phyloP scores from a whole-genome alignment of 2,329 filamentous ascomycete species.

The Phoma sp. region DNA sequence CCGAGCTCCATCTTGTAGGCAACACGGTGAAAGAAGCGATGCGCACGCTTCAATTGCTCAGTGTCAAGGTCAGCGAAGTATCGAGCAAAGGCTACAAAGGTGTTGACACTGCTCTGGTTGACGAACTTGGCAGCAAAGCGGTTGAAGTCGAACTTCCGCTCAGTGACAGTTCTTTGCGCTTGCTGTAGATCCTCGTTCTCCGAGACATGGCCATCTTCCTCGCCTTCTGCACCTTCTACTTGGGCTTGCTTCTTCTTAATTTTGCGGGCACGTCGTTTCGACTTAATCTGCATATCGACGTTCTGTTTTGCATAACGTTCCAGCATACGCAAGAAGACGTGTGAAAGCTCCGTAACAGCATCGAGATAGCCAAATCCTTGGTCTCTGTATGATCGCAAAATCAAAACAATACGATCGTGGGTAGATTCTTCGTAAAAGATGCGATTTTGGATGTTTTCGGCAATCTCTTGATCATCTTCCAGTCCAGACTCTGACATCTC shows the following conservation, averaged over 20 bases:
- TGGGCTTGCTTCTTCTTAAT: slow-evolving; percentile 70
- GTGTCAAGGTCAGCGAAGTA: slow-evolving; percentile 82
- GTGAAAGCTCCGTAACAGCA: slow-evolving; percentile 85
- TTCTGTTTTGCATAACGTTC: slow-evolving; percentile 96
- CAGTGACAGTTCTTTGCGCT: slow-evolving; percentile 74
- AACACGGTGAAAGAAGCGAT: slow-evolving; percentile 92
- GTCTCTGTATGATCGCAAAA: slow-evolving; percentile 86
- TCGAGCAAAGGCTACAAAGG: slow-evolving; percentile 80
- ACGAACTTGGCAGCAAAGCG: slow-evolving; percentile 83
- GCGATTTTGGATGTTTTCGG: slow-evolving; percentile 93
- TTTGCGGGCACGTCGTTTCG: slow-evolving; percentile 73
- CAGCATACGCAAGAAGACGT: slow-evolving; percentile 90
- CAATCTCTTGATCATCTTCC: slow-evolving; percentile 97
- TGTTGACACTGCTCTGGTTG: slow-evolving; percentile 85
- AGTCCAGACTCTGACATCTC: slow-evolving; percentile 85
- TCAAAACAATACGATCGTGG: slow-evolving; percentile 83
- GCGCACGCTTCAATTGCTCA: slow-evolving; percentile 85
- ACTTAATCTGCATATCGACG: slow-evolving; percentile 89
- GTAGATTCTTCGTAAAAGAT: slow-evolving; percentile 99
- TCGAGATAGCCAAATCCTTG: slow-evolving; percentile 95
- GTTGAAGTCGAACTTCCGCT: slow-evolving; percentile 93
- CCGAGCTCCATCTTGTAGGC: slow-evolving; percentile 95
- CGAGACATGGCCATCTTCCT: slow-evolving; percentile 64
- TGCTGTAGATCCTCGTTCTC: slow-evolving; percentile 72
- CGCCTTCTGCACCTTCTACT: slow-evolving; percentile 58